These are phyloP conservation scores for Salvia sclarea DNA, from an alignment of 305 asterid species.

Conservation along the genomic window DNA sequence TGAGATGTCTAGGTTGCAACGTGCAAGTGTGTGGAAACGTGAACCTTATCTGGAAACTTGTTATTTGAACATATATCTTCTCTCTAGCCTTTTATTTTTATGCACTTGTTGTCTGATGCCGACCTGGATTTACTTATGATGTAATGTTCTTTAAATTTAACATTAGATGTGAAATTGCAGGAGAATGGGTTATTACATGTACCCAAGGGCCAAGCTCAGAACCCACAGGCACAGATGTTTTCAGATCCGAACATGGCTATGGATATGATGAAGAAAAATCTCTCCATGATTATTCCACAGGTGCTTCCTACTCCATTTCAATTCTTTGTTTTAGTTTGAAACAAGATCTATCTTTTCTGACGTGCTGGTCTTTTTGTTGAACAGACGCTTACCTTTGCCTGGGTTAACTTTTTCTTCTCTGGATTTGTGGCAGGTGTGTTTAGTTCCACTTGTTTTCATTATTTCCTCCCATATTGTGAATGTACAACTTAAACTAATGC, in stretches of 20 bases:
- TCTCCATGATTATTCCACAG: conserved; percentile 98
- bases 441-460: conserved; percentile 14
- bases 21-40: background rate
- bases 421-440: conserved; percentile 87
- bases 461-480: background rate
- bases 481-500: conserved; percentile 26
- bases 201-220: conserved; percentile 87
- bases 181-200: conserved; percentile 80
- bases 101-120: conserved; percentile 1
- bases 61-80: background rate
- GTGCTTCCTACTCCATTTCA: conserved; percentile 37
- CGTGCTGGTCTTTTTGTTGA: conserved; percentile 20
- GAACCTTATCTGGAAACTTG: background rate
- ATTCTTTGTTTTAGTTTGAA: conserved; percentile 5
- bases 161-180: conserved; percentile 45
- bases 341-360: conserved; percentile 28
- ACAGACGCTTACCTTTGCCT: conserved; percentile 91
- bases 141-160: conserved; percentile 6
- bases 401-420: conserved; percentile 97
- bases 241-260: conserved; percentile 99
- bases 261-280: conserved; percentile 99
- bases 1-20: background rate
- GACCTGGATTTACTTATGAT: background rate
- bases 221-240: conserved; percentile 98
- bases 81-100: background rate